phyloP scores from a whole-genome alignment of 495 filamentous ascomycete species.

The Patellaria atrata region DNA sequence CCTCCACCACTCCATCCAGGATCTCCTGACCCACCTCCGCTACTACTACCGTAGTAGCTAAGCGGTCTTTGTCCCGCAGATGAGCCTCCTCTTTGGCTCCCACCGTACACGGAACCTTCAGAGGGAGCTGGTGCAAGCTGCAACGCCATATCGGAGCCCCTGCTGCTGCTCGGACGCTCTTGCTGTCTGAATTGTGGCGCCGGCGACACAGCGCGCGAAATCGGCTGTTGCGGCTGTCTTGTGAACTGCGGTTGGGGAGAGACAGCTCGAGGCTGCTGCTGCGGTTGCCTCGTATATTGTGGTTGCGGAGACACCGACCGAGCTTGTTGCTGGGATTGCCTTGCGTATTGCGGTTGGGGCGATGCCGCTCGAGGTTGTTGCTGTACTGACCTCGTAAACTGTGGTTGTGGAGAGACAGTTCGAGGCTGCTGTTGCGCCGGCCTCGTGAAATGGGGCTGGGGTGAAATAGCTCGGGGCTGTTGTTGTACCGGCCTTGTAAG shows the following conservation, averaged over 20 bases:
- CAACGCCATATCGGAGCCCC: constrained; percentile 54
- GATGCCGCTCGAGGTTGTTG: constrained; percentile 16
- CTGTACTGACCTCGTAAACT: constrained; percentile 4
- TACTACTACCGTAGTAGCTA: constrained; percentile 46
- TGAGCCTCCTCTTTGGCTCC: constrained; percentile 18
- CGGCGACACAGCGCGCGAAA: constrained; percentile 14
- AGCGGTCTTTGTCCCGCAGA: constrained; percentile 20
- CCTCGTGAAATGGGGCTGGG: constrained; percentile 23
- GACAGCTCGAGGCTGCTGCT: constrained; percentile 30
- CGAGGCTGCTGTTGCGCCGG: constrained; percentile 46
- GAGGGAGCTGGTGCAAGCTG: constrained; percentile 47
- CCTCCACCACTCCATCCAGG: constrained; percentile 14
- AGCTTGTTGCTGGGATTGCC: neutral
- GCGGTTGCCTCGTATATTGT: too few species aligned
- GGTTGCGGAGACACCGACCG: too few species aligned
- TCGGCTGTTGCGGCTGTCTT: neutral
- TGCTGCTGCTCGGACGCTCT: constrained; percentile 48
- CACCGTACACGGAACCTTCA: constrained; percentile 28
- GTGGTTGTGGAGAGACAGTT: constrained; percentile 21
- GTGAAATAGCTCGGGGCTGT: constrained; percentile 13
- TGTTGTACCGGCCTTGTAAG: neutral
- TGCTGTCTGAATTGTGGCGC: constrained; percentile 13
- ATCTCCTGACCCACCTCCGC: constrained; percentile 20
- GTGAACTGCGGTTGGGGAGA: constrained; percentile 37
- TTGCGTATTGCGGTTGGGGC: constrained; percentile 18